Base-by-base conservation (phyloP, 2,329 filamentous ascomycete genomes). In the Massarina eburnea region DNA sequence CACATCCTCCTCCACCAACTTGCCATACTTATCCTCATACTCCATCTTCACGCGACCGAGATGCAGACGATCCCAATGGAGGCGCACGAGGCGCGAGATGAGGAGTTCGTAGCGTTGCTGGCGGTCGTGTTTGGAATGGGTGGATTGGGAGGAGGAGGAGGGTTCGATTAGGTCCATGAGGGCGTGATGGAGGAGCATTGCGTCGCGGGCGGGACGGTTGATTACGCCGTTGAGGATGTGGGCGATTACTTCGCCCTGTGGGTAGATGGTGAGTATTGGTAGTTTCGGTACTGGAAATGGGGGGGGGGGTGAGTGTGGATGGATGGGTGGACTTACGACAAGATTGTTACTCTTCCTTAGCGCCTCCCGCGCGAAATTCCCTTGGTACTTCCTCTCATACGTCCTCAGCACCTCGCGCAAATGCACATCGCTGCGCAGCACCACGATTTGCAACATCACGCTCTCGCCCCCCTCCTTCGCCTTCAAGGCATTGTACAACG, bases 171-270 rank as follows among this genome's bases (percentile, higher is more conserved):
- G 72, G 17, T 84, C 86, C 43, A 67, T 64, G 54, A 97, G 83
- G 2, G 94, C 92, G 73, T 97, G 94, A 70, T 95, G 85, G 1
- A 99, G 78, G 2, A 97, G 84, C 29, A 96, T 80, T 3, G 92
- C 90, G 69, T 97, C 94, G 44, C 94, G 89, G 52, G 95, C 90
- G 5, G 94, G 91, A 48, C 88, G 88, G 74, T 97, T 97, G 75
- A 97, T 95, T 46, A 95, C 85, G 61, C 94, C 94, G 73, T 97
- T 96, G 63, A 99, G 85, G 58, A 97, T 89, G 71, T 97, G 94
- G 0, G 91, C 89, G 29, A 97, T 83, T 17, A 95, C 84, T 74
- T 99, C 94, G 54, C 94, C 94, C 91, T 96, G 57, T 7, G 12
- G 7, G n/a, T 33, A 4, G 12, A 20, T 12, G 19, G 3, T 53